Percentiles rank a stretch among this genome's conserved stretches.
Conservation (phyloP, 1,139 yeast genomes). For the Wickerhamomyces sp. region DNA sequence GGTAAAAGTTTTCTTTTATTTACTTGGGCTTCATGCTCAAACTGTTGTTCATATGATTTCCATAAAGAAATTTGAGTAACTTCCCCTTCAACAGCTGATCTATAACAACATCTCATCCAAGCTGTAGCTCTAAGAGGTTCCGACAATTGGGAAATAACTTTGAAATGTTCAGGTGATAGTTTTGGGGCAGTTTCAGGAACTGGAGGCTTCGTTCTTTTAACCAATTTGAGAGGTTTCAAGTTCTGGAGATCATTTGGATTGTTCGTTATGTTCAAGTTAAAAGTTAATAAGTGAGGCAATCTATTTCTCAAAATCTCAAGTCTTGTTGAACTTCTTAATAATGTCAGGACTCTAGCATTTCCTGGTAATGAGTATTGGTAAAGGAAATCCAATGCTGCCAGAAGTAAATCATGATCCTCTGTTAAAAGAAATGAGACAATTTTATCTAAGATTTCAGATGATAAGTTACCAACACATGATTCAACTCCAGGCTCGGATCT, state of each 20-base stretch:
- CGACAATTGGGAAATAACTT: slow-evolving; percentile 55
- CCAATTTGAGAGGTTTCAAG: slow-evolving; percentile 35
- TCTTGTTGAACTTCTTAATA: slow-evolving; percentile 36
- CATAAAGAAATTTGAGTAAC: slow-evolving; percentile 94
- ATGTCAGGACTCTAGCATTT: slow-evolving; percentile 30
- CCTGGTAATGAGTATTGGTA: slow-evolving; percentile 60
- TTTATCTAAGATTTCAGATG: slow-evolving; percentile 35
- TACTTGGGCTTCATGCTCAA: slow-evolving; percentile 47
- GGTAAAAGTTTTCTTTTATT: slow-evolving; percentile 62
- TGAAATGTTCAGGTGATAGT: slow-evolving; percentile 54
- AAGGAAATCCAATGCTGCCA: slow-evolving; percentile 60
- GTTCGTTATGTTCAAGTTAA: slow-evolving; percentile 34
- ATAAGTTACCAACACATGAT: slow-evolving; percentile 39
- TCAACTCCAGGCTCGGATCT: slow-evolving; percentile 39
- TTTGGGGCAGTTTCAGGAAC: slow-evolving; percentile 59
- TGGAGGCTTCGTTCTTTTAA: slow-evolving; percentile 39
- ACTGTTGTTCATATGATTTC: slow-evolving; percentile 91
- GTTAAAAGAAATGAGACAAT: slow-evolving; percentile 41
- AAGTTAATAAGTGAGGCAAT: slow-evolving; percentile 60
- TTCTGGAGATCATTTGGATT: slow-evolving; percentile 30
- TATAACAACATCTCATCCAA: slow-evolving; percentile 93
- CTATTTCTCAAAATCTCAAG: slow-evolving; percentile 47
- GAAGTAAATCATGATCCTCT: slow-evolving; percentile 55
- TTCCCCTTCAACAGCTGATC: slow-evolving; percentile 69
- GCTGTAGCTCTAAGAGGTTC: slow-evolving; percentile 93